phyloP scores from a whole-genome alignment of 331 rosid species.

The Ulmus americana region DNA sequence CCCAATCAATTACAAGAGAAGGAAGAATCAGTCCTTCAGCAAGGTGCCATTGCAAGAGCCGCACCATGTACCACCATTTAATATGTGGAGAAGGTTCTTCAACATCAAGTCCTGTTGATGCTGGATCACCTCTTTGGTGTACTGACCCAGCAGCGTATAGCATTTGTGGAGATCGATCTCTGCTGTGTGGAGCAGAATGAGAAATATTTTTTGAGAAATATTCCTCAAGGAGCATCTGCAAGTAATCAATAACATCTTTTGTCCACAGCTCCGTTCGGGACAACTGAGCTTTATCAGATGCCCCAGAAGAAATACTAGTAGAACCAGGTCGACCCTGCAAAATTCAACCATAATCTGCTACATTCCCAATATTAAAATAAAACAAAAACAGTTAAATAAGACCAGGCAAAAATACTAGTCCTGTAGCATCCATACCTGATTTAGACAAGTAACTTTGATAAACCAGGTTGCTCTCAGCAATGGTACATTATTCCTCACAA shows the following conservation, averaged over 20 bases:
- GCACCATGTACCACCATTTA: conserved; percentile 93
- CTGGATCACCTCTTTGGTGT: conserved; percentile 52
- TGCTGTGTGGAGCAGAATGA: conserved; percentile 47
- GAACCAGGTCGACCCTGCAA: conserved; percentile 77
- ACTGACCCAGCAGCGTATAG: conserved; percentile 58
- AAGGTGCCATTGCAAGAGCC: conserved; percentile 92
- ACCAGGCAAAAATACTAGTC: conserved; percentile 10
- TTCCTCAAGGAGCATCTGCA: conserved; percentile 81
- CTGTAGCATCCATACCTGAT: conserved; percentile 56
- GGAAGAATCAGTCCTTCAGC: conserved; percentile 88
- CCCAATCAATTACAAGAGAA: conserved; percentile 88
- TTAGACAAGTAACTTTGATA: conserved; percentile 81
- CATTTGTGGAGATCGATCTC: conserved; percentile 66
- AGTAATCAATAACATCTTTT: conserved; percentile 77
- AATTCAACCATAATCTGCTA: conserved; percentile 30
- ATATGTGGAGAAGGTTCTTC: conserved; percentile 79
- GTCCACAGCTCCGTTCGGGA: conserved; percentile 89
- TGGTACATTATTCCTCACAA: conserved; percentile 86
- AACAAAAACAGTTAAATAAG: conserved; percentile 7
- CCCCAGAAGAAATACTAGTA: conserved; percentile 51
- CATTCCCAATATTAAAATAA: conserved; percentile 25
- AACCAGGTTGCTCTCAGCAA: conserved; percentile 95
- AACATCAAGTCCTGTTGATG: conserved; percentile 50
- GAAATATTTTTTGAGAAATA: conserved; percentile 57
- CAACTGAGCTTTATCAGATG: conserved; percentile 69